phyloP scores from a whole-genome alignment of 2,329 filamentous ascomycete species.

The Monilinia laxa region DNA sequence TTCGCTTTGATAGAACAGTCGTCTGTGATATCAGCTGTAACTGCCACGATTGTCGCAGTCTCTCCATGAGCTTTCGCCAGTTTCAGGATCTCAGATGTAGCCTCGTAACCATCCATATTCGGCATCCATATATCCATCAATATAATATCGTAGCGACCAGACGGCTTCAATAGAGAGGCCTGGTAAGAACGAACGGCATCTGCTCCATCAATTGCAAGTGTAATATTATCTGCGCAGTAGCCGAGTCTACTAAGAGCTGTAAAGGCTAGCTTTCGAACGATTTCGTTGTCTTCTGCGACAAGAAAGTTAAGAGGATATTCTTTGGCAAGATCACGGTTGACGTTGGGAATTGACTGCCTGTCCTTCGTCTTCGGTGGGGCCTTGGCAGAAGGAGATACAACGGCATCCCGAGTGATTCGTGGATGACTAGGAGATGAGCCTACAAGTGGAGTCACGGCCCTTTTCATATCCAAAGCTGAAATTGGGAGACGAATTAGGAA shows the following conservation, averaged over 20 bases:
- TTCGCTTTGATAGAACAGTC: slow-evolving; percentile 50
- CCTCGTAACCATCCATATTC: slow-evolving; percentile 69
- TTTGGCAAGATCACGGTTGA: slow-evolving; percentile 49
- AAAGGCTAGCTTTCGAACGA: slow-evolving; percentile 66
- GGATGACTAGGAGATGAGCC: slow-evolving; percentile 22
- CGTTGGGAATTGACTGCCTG: slow-evolving; percentile 47
- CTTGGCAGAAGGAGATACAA: slow-evolving; percentile 20
- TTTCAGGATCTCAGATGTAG: slow-evolving; percentile 59
- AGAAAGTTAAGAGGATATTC: slow-evolving; percentile 66
- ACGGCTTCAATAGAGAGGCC: slow-evolving; percentile 42
- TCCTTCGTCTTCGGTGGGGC: slow-evolving; percentile 5
- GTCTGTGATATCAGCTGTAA: slow-evolving; percentile 57
- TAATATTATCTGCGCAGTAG: slow-evolving; percentile 53
- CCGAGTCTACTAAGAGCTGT: slow-evolving; percentile 67
- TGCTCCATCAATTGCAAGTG: slow-evolving; percentile 66
- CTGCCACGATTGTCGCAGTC: slow-evolving; percentile 48
- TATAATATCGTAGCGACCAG: slow-evolving; percentile 56
- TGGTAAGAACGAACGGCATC: slow-evolving; percentile 64
- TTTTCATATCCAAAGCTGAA: slow-evolving; percentile 28
- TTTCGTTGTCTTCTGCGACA: slow-evolving; percentile 71
- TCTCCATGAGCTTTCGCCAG: slow-evolving; percentile 30
- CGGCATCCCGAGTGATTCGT: slow-evolving; percentile 20
- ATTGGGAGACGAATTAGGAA: slow-evolving; percentile 66
- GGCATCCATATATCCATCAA: slow-evolving; percentile 78
- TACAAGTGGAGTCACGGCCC: slow-evolving; percentile 19